Evolutionary conservation across 2,329 filamentous ascomycete genomes (phyloP), one percentile per base, ranked within the genome.

Genomic region (Cladosporium sp.): DNA sequence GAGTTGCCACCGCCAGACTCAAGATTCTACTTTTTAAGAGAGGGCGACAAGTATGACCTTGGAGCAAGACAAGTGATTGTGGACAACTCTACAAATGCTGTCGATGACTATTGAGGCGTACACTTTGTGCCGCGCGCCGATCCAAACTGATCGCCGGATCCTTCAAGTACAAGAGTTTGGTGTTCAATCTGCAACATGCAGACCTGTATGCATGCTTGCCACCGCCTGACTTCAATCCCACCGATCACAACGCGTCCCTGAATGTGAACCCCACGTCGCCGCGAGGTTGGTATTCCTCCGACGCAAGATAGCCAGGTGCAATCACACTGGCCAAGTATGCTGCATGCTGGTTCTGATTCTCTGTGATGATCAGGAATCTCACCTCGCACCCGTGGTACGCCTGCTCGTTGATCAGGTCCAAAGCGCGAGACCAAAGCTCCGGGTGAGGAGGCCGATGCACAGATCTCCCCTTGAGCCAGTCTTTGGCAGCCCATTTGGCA

Each of bases 1-100:
- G 68, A 62, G 21, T 47, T 70, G 47, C 69, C 68, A 36, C 57
- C 64, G 24, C 66, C 66, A 10, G 67, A 66, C 7, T 55, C 52
- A 8, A 68, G 67, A 12, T 71, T 71, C 44, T 71, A 68, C 41
- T 72, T 72, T 41, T 62, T 70, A 59, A 71, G 55, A 21, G 36
- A 66, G 3, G 67, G 68, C 3, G 69, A 72, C 32, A 66, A 30
- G 60, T 71, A 72, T 60, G 68, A 72, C 49, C 47, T 72, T 21
- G 67, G 64, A 4, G 51, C 51, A 28, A 67, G 71, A 34, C 60
- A 66, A 58, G 69, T 69, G 15, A 64, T 68, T 21, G 66, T 66
- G 59, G 44, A 32, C 10, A 61, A 44, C 14, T 34, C 30, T 14
- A 52, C 41, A 28, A 28, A 10, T 12, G 59, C n/a, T 38, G 30